A percentile compares a stretch with the other conserved stretches of the same genome.
Evolutionary conservation across 768 basidiomycete genomes (phyloP).

Genomic region (Agrocybe praecox): DNA sequence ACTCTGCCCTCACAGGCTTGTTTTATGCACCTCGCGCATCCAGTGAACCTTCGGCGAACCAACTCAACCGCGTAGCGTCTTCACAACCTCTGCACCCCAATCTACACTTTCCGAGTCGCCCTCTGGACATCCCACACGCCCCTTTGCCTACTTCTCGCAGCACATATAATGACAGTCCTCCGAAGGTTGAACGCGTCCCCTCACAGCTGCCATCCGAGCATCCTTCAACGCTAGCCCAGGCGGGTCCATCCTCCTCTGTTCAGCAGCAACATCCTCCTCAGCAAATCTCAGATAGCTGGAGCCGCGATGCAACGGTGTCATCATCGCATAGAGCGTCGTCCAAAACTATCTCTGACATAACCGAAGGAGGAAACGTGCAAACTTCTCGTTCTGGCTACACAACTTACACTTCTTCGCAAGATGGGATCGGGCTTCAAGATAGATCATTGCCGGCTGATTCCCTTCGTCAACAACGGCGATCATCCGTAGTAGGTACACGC

Average conservation of each 20-base stretch:
- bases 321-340: slow-evolving; percentile 10
- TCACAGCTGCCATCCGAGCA: slow-evolving; percentile 16
- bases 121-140: slow-evolving; percentile 2
- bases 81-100: slow-evolving; percentile 21
- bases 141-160: not conserved
- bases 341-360: slow-evolving; percentile 1
- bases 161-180: slow-evolving; percentile 17
- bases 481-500: slow-evolving; percentile 18
- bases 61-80: slow-evolving; percentile 9
- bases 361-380: slow-evolving; percentile 4
- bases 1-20: slow-evolving; percentile 39
- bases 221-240: not conserved
- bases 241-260: not conserved
- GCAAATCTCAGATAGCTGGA: slow-evolving; percentile 5
- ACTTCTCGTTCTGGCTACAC: slow-evolving; percentile 10
- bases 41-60: not conserved
- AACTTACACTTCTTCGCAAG: slow-evolving; percentile 13
- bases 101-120: slow-evolving; percentile 17
- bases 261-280: not conserved
- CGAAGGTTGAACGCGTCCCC: slow-evolving; percentile 24
- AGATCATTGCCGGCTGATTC: slow-evolving; percentile 7
- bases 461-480: slow-evolving; percentile 9
- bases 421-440: slow-evolving; percentile 1
- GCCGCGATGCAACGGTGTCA: slow-evolving; percentile 16
- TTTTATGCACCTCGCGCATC: slow-evolving; percentile 25